Conservation (phyloP, 768 basidiomycete species). For the Sporobolomyces phaffii region DNA sequence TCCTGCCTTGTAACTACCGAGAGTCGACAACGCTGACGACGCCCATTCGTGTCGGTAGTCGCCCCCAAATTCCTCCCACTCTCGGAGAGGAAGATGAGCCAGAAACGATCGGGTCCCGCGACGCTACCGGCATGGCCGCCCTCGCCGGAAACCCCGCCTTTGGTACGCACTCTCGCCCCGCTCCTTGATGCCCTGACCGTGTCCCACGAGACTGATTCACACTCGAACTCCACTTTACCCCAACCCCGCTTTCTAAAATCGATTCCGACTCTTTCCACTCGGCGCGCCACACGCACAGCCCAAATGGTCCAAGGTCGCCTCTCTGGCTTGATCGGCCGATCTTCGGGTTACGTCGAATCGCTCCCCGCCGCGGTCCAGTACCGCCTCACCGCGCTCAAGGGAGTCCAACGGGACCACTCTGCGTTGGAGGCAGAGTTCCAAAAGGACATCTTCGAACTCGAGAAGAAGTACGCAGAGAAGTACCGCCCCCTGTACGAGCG, state of each 20-base stretch:
- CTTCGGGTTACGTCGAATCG: constrained; percentile 89
- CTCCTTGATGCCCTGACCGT: too few relatives aligned
- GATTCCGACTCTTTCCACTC: neutral
- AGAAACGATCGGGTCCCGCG: constrained; percentile 38
- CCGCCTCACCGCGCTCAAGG: constrained; percentile 85
- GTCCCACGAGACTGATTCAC: too few relatives aligned
- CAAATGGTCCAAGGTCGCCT: constrained; percentile 82
- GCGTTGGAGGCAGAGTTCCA: constrained; percentile 91
- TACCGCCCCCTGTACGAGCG: constrained; percentile 75
- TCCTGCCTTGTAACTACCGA: too few relatives aligned
- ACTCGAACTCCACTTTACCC: too few relatives aligned
- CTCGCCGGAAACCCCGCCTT: constrained; percentile 39
- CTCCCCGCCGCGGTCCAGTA: constrained; percentile 73
- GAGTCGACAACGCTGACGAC: too few relatives aligned
- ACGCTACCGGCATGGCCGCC: constrained; percentile 36
- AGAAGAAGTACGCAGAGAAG: constrained; percentile 65
- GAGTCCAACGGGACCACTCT: constrained; percentile 83
- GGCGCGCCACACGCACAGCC: constrained; percentile 63
- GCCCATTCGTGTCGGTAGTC: neutral
- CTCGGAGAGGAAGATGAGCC: constrained; percentile 42
- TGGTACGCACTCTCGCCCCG: constrained; percentile 23
- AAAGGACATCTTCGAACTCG: constrained; percentile 85
- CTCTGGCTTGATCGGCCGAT: constrained; percentile 74
- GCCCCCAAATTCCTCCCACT: constrained; percentile 42
- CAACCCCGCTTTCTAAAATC: neutral